Percentiles rank a stretch among this genome's conserved stretches.
These are phyloP conservation scores for Eustoma russellianum DNA, from an alignment of 257 asterid genomes.

Conservation along the genomic window DNA sequence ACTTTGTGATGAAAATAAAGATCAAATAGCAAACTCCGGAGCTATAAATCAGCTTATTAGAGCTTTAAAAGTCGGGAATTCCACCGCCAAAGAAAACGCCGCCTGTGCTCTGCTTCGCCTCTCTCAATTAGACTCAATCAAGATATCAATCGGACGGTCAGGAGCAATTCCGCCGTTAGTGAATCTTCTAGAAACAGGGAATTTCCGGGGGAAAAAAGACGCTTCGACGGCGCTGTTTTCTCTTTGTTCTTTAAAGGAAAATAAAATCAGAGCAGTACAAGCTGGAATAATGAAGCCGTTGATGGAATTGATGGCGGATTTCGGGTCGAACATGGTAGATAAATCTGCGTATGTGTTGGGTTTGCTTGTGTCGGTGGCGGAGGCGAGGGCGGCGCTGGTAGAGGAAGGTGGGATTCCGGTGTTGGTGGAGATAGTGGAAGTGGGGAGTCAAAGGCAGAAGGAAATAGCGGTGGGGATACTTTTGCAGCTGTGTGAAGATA, in stretches of 20 bases:
- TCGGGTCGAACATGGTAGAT: slow-evolving; percentile 88
- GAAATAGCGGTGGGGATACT: slow-evolving; percentile 76
- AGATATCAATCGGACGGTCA: slow-evolving; percentile 68
- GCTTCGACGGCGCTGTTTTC: too few relatives aligned
- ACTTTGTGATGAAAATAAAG: too few relatives aligned
- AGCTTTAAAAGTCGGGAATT: slow-evolving; percentile 55
- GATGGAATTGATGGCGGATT: too few relatives aligned
- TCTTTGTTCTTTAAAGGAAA: too few relatives aligned
- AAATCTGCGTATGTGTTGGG: slow-evolving; percentile 77
- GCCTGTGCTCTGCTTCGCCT: slow-evolving; percentile 86
- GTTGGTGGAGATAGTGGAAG: too few relatives aligned
- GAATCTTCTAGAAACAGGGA: too few relatives aligned
- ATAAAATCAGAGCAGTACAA: too few relatives aligned
- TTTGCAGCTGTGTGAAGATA: slow-evolving; percentile 40
- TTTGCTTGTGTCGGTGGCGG: slow-evolving; percentile 47
- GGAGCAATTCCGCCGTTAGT: too few relatives aligned
- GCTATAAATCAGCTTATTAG: slow-evolving; percentile 60
- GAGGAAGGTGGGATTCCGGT: slow-evolving; percentile 97
- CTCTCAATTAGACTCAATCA: slow-evolving; percentile 61
- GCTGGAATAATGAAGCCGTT: too few relatives aligned
- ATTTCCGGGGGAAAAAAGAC: too few relatives aligned
- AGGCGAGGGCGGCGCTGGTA: slow-evolving; percentile 75
- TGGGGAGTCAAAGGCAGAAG: slow-evolving; percentile 84
- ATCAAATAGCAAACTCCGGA: too few relatives aligned
- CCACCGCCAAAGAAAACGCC: slow-evolving; percentile 76